Percentiles rank a stretch among this genome's conserved stretches.
These are phyloP conservation scores for Arctostaphylos glauca DNA, from an alignment of 148 eudicot genomes.

Conservation along the genomic window DNA sequence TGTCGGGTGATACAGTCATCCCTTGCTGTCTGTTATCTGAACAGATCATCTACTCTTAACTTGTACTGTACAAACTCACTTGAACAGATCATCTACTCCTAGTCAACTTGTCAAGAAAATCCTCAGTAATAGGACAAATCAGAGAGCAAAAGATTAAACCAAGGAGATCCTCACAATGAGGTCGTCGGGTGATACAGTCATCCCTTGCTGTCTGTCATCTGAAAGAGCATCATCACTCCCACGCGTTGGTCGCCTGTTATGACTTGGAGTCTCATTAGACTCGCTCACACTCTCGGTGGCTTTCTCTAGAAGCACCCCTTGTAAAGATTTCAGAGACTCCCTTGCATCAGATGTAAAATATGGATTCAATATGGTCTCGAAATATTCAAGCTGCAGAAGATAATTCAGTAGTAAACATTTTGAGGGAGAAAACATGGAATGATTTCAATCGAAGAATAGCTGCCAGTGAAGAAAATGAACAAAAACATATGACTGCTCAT, in stretches of 20 bases:
- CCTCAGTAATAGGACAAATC: too few species aligned
- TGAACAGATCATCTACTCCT: too few species aligned
- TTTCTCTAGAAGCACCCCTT: constrained; percentile 80
- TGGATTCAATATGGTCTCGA: constrained; percentile 85
- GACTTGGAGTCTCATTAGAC: constrained; percentile 77
- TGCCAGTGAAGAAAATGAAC: constrained; percentile 9
- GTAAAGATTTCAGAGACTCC: constrained; percentile 76
- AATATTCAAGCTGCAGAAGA: constrained; percentile 87
- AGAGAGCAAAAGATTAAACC: not conserved
- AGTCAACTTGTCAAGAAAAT: too few species aligned
- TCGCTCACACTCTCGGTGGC: constrained; percentile 81
- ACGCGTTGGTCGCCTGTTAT: constrained; percentile 74
- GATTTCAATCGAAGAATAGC: not conserved
- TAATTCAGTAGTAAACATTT: constrained; percentile 17
- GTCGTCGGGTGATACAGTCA: constrained; percentile 86
- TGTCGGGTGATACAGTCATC: constrained; percentile 80
- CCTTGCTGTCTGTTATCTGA: constrained; percentile 80
- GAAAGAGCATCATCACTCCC: constrained; percentile 75
- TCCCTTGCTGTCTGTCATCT: constrained; percentile 78
- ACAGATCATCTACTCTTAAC: constrained; percentile 36
- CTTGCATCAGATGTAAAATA: constrained; percentile 81
- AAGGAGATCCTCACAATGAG: constrained; percentile 64
- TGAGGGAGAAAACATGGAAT: constrained; percentile 1
- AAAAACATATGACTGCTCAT: not conserved
- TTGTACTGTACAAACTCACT: too few species aligned